phyloP scores from a whole-genome alignment of 805 yeast species.

The Candida taoyuanica region DNA sequence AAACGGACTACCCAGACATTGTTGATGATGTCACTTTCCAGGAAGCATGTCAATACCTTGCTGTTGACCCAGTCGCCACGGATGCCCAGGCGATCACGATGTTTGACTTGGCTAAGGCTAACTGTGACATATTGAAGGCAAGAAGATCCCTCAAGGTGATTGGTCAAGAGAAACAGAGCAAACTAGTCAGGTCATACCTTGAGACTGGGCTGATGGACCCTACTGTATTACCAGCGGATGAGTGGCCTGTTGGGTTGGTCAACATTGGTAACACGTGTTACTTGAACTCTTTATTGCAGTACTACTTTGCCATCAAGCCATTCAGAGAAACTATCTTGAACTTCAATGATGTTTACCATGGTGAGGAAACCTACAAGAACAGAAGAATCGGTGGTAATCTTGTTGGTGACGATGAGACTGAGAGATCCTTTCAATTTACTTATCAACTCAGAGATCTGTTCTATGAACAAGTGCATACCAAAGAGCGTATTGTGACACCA shows the following conservation, averaged over 20 bases:
- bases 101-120: conserved; percentile 40
- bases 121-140: conserved; percentile 48
- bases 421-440: conserved; percentile 78
- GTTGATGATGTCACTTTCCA: conserved; percentile 26
- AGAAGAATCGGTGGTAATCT: conserved; percentile 86
- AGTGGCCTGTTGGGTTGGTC: conserved; percentile 88
- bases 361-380: conserved; percentile 30
- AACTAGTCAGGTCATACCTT: conserved; percentile 51
- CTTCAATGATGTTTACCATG: conserved; percentile 41
- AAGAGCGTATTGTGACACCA: conserved; percentile 68
- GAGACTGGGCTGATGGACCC: conserved; percentile 61
- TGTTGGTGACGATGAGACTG: conserved; percentile 74
- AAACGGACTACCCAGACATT: conserved; percentile 29
- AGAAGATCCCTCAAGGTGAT: conserved; percentile 54
- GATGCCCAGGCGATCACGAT: conserved; percentile 53
- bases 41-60: conserved; percentile 47
- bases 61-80: conserved; percentile 43
- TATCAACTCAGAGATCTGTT: conserved; percentile 68
- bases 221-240: conserved; percentile 51
- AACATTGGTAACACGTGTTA: conserved; percentile 97
- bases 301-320: conserved; percentile 82
- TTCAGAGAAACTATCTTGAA: conserved; percentile 59
- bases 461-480: conserved; percentile 59
- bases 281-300: conserved; percentile 84
- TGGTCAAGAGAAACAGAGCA: conserved; percentile 51